Evolutionary conservation across 768 basidiomycete genomes (phyloP).

Genomic region (Leucocoprinus birnbaumii): DNA sequence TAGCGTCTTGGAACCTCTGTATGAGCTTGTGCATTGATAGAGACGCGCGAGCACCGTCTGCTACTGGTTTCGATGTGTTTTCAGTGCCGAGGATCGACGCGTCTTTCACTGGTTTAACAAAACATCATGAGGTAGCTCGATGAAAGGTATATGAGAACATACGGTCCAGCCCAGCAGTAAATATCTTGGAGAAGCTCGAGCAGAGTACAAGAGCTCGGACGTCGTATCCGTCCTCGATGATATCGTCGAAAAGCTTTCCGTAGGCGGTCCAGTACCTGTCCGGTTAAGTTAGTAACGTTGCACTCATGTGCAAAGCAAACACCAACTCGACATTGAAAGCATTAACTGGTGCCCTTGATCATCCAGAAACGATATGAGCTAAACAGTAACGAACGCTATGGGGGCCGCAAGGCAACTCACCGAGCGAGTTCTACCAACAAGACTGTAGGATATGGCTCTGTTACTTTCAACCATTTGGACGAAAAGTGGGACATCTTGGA

Average conservation of each 20-base stretch:
- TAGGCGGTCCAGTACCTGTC: constrained; percentile 77
- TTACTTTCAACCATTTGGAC: constrained; percentile 45
- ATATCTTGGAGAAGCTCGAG: constrained; percentile 66
- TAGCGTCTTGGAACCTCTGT: constrained; percentile 63
- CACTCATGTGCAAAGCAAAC: background rate
- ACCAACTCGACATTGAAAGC: constrained; percentile 53
- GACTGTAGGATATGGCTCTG: constrained; percentile 42
- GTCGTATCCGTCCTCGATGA: constrained; percentile 45
- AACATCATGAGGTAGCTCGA: background rate
- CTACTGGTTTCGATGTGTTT: constrained; percentile 16
- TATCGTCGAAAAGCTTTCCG: constrained; percentile 52
- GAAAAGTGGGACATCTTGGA: constrained; percentile 28
- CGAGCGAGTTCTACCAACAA: constrained; percentile 43
- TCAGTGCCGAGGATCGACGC: constrained; percentile 22
- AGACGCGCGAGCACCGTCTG: constrained; percentile 53
- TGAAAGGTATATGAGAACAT: constrained; percentile 14
- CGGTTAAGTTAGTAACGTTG: background rate
- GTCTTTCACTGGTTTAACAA: constrained; percentile 25
- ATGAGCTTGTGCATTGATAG: constrained; percentile 46
- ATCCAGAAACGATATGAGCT: background rate
- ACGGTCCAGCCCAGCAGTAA: constrained; percentile 86
- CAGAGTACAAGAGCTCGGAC: constrained; percentile 74
- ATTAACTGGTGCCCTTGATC: constrained; percentile 58
- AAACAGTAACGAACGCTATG: too few relatives aligned
- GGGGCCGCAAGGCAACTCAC: constrained; percentile 21